Base-by-base conservation (phyloP, 345 rosid species). In the Fremontodendron californicum region DNA sequence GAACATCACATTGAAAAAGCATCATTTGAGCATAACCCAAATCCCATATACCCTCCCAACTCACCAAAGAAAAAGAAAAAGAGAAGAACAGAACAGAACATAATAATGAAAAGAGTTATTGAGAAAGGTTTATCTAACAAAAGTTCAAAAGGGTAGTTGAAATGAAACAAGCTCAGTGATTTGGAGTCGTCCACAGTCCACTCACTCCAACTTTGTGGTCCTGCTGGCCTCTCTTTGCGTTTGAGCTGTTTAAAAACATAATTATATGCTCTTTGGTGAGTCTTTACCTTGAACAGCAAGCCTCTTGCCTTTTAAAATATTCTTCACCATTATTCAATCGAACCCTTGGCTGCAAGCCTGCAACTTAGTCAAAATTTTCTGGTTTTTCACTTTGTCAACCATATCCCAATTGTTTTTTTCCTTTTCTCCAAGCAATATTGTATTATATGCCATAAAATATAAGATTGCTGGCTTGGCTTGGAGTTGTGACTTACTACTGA, bases 51-150 rank as follows among this genome's bases (percentile, higher is more conserved):
- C 52, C 33, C 19, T 40, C 33, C 75, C 57, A 60, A 18, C 27
- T 19, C 9, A 11, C 73, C 48, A 29, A 33, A 15, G n/a, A 11
- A 0, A 21, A 29, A 5, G 11, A 27, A 40, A 0, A 13, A 16
- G 40, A 5, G 2, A 35, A 18, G 23, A 54, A 54, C 11, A 31
- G 16, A 3, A 33, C 16, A 49, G 6, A n/a, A 33, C 16, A 49
- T 3, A n/a, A 18, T 35, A 19, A 73, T 10, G n/a, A 29, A 49
- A 58, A 78, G 3, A 42, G 45, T 33, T 8, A 62, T 9, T 9
- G 48, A 40, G 75, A 66, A 58, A 68, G 51, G 64, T 46, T 66
- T 73, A 77, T 82, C 60, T 55, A 23, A 46, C 43, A 51, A 79
- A 52, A 77, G 43, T 19, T 6, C 23, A 43, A 19, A 69, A 52